These are phyloP conservation scores for Epichloe brachyelytri DNA, from an alignment of 2,329 filamentous ascomycete species.

Conservation along the genomic window DNA sequence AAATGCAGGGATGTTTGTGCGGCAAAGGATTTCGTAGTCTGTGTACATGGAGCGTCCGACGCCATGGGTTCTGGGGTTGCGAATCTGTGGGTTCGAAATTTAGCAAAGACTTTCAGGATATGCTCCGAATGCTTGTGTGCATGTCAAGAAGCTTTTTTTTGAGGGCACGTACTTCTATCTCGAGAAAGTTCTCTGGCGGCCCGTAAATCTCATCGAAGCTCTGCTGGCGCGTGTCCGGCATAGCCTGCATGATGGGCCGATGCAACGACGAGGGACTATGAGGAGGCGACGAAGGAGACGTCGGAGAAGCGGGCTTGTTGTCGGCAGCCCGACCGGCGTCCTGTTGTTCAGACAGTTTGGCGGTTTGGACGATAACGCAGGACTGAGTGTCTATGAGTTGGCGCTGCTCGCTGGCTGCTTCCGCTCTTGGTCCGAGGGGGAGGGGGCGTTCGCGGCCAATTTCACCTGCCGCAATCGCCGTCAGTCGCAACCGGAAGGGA, in stretches of 20 bases:
- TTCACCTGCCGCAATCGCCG: not conserved
- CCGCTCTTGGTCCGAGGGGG: not conserved
- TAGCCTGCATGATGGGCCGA: constrained; percentile 48
- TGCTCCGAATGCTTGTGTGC: not conserved
- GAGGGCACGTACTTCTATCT: constrained; percentile 69
- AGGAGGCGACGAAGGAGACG: constrained; percentile 12
- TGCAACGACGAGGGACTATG: constrained; percentile 24
- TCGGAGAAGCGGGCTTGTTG: constrained; percentile 6
- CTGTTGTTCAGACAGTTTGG: constrained; percentile 31
- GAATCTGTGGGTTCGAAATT: constrained; percentile 50
- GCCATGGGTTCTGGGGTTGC: constrained; percentile 86
- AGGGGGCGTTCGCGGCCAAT: not conserved
- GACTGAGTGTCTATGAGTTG: not conserved
- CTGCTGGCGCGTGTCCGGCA: constrained; percentile 70
- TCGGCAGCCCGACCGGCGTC: constrained; percentile 20
- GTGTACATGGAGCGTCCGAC: constrained; percentile 96
- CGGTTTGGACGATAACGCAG: constrained; percentile 10
- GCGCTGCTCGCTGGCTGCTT: not conserved
- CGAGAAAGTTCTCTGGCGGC: constrained; percentile 94
- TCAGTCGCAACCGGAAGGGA: not conserved
- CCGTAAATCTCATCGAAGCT: constrained; percentile 99
- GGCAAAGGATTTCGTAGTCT: constrained; percentile 94
- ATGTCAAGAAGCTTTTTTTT: not conserved
- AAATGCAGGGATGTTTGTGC: constrained; percentile 98
- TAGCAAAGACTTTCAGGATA: not conserved